Evolutionary conservation across 768 basidiomycete genomes (phyloP).

Genomic region (Panus rudis): DNA sequence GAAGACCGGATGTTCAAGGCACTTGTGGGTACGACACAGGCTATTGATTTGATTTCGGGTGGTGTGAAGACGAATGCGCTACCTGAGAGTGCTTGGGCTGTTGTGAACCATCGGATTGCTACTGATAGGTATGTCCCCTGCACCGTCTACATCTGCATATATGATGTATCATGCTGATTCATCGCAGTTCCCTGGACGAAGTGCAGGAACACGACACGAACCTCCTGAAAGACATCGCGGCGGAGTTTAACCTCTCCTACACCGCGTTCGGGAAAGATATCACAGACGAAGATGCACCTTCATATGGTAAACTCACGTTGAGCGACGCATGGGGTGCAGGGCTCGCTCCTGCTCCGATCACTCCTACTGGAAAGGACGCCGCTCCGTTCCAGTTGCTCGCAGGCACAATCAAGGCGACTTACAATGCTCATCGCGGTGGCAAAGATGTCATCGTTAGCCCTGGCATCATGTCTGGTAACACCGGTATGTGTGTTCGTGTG

Average conservation of each 20-base stretch:
- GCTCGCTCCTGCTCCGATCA: conserved; percentile 36
- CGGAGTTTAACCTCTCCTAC: conserved; percentile 33
- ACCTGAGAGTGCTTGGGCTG: conserved; percentile 29
- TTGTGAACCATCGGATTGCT: conserved; percentile 20
- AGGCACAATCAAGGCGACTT: conserved; percentile 35
- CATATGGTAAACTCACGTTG: conserved; percentile 31
- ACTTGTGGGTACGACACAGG: conserved; percentile 34
- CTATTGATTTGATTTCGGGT: conserved; percentile 35
- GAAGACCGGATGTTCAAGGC: conserved; percentile 19
- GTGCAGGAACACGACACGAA: conserved; percentile 24
- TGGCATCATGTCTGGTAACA: conserved; percentile 31
- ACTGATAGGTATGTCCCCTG: conserved; percentile 19
- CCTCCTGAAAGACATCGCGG: conserved; percentile 22
- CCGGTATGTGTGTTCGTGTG: conserved; percentile 19
- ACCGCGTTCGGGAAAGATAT: conserved; percentile 33
- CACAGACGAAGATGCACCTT: conserved; percentile 14
- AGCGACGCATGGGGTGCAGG: conserved; percentile 28
- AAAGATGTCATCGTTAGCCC: conserved; percentile 31
- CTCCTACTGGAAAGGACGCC: conserved; percentile 28
- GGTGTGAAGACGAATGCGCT: conserved; percentile 39
- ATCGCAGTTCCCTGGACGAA: conserved; percentile 23
- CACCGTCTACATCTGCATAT: conserved; percentile 6
- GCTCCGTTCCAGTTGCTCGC: conserved; percentile 34
- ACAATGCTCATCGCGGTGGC: conserved; percentile 24
- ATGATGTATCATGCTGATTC: neutral